Conservation (phyloP, 371 early-diverging fungal species). For the Saksenaea vasiformis region DNA sequence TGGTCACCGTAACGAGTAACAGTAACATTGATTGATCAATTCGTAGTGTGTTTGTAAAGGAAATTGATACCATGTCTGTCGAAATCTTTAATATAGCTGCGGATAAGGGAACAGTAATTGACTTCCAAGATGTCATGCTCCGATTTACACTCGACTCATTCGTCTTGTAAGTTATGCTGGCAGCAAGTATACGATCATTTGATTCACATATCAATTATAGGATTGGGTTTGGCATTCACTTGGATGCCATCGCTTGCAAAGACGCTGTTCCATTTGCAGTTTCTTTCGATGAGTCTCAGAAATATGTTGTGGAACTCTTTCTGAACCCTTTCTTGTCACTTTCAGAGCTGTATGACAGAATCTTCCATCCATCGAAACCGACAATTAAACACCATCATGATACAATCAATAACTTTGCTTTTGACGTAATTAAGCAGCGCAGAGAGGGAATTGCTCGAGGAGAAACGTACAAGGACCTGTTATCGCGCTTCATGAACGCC, state of each 20-base stretch:
- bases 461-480: conserved; percentile 35
- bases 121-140: conserved; percentile 46
- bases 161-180: conserved; percentile 32
- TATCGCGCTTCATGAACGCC: conserved; percentile 50
- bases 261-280: conserved; percentile 2
- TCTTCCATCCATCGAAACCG: neutral
- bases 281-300: conserved; percentile 7
- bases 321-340: conserved; percentile 41
- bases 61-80: conserved; percentile 28
- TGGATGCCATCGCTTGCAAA: neutral
- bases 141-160: conserved; percentile 56
- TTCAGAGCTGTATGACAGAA: conserved; percentile 21
- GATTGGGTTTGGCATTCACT: neutral
- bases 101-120: conserved; percentile 26
- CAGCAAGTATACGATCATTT: neutral
- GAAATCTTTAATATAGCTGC: conserved; percentile 35
- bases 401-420: conserved; percentile 37
- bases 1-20: neutral
- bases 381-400: conserved; percentile 28
- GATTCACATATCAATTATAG: neutral
- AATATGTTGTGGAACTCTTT: conserved; percentile 20
- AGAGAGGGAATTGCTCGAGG: conserved; percentile 19
- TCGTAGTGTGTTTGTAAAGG: conserved; percentile 47
- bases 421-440: conserved; percentile 27
- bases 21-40: neutral